These are phyloP conservation scores for Leccinum pseudoinsigne DNA, from an alignment of 1,284 basidiomycete genomes.

Conservation along the genomic window DNA sequence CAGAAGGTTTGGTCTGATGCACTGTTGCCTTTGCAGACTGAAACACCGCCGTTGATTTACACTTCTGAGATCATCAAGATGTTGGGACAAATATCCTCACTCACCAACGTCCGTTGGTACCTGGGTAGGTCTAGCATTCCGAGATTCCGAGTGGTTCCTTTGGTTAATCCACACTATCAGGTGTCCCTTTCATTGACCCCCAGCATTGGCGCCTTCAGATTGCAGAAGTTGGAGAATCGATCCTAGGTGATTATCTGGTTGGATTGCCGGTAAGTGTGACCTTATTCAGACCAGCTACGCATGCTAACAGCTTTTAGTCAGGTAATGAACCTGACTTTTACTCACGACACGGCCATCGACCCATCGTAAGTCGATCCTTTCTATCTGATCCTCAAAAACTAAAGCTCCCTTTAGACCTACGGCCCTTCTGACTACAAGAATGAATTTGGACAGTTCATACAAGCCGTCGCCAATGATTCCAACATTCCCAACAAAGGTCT, in stretches of 20 bases:
- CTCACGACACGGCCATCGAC: background rate
- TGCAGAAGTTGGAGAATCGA: background rate
- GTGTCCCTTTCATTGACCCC: background rate
- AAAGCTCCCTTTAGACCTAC: background rate
- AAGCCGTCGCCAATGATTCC: background rate
- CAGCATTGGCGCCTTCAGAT: background rate
- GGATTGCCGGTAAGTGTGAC: background rate
- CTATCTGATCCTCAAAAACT: background rate
- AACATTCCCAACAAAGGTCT: background rate
- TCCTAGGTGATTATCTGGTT: background rate
- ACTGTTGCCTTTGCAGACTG: background rate
- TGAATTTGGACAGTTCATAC: background rate
- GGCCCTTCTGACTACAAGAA: background rate
- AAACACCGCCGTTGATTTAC: background rate
- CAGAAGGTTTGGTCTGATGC: background rate
- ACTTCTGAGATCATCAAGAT: background rate
- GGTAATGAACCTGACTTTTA: background rate
- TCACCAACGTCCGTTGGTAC: background rate
- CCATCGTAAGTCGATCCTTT: background rate
- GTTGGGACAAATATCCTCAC: background rate
- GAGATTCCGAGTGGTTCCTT: background rate
- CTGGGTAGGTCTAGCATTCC: background rate
- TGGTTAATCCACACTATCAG: background rate
- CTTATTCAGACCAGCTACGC: background rate
- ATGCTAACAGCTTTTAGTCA: background rate